phyloP scores from a whole-genome alignment of 2,329 filamentous ascomycete species.

The Colletotrichum theobromicola region DNA sequence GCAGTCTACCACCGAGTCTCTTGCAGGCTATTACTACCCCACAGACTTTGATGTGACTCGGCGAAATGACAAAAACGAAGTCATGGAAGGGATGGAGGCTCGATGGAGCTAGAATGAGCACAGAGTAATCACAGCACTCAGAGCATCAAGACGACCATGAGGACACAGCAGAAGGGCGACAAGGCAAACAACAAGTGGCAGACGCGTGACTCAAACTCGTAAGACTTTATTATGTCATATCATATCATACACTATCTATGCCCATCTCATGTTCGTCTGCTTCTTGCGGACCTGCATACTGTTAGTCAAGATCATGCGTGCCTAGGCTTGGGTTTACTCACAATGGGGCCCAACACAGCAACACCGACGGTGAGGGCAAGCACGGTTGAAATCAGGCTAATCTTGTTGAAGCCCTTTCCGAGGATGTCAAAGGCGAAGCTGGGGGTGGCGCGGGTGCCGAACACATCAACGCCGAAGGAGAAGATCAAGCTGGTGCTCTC shows the following conservation, averaged over 20 bases:
- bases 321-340: conserved; percentile 50
- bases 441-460: conserved; percentile 84
- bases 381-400: conserved; percentile 84
- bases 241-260: conserved; percentile 9
- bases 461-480: conserved; percentile 87
- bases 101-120: neutral
- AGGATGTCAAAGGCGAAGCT: conserved; percentile 91
- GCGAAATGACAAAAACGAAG: neutral
- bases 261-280: conserved; percentile 72
- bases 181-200: neutral
- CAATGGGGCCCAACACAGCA: conserved; percentile 81
- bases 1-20: neutral
- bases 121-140: neutral
- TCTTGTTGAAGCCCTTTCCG: conserved; percentile 91
- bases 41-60: neutral
- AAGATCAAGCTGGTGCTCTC: conserved; percentile 93
- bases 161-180: neutral
- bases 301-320: conserved; percentile 34
- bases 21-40: neutral
- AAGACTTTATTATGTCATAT: conserved; percentile 12
- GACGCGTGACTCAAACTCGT: neutral
- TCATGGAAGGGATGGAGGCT: neutral
- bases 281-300: conserved; percentile 60
- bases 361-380: conserved; percentile 80
- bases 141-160: neutral